Percentiles rank a stretch among this genome's conserved stretches.
Conservation (phyloP, 2,329 filamentous ascomycete species). For the Claviceps spartinae region DNA sequence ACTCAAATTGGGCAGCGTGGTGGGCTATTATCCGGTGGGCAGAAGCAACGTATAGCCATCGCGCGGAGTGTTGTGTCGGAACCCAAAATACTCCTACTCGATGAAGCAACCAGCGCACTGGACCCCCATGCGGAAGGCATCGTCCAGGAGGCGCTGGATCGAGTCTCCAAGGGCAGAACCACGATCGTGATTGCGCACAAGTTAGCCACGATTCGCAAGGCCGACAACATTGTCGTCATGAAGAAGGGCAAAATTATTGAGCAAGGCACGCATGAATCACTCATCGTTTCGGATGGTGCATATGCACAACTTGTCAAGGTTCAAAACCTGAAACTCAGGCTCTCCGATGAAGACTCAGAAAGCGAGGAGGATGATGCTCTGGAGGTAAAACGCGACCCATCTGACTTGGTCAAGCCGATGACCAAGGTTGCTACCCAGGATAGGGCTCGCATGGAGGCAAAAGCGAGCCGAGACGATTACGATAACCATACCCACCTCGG, state of each 20-base stretch:
- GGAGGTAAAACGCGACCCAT: constrained; percentile 4
- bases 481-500: constrained; percentile 19
- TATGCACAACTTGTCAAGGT: constrained; percentile 4
- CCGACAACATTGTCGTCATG: constrained; percentile 48
- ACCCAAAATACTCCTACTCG: constrained; percentile 82
- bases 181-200: constrained; percentile 91
- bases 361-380: background rate
- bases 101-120: constrained; percentile 83
- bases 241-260: constrained; percentile 42
- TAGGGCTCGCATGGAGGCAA: constrained; percentile 17
- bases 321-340: background rate
- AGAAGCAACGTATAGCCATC: constrained; percentile 9
- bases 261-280: constrained; percentile 40
- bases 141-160: constrained; percentile 71
- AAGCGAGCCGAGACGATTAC: constrained; percentile 24
- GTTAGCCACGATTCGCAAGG: constrained; percentile 74
- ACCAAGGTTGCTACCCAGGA: constrained; percentile 19
- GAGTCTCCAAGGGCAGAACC: constrained; percentile 68
- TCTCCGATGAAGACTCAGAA: background rate
- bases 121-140: constrained; percentile 88
- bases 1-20: constrained; percentile 50
- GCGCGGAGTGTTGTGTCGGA: constrained; percentile 49
- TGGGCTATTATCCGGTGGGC: constrained; percentile 37
- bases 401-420: constrained; percentile 16
- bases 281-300: constrained; percentile 25